These are phyloP conservation scores for Leptographium procerum DNA, from an alignment of 2,329 filamentous ascomycete genomes.

Conservation along the genomic window DNA sequence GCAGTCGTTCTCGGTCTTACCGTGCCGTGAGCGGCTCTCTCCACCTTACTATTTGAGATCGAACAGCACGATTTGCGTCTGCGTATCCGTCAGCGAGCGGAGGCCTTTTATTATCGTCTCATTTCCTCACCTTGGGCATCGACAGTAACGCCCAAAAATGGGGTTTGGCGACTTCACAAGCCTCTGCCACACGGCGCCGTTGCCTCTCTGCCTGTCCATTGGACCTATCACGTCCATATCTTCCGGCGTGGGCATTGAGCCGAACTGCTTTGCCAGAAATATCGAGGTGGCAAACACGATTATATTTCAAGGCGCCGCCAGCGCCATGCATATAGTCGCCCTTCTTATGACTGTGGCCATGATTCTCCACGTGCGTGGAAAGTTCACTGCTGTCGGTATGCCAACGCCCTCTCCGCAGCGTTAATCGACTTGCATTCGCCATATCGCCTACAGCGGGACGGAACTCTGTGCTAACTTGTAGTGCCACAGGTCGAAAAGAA, in stretches of 20 bases:
- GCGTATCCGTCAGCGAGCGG: too few species aligned
- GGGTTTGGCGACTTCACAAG: slow-evolving; percentile 83
- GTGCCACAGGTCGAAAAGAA: slow-evolving; percentile 44
- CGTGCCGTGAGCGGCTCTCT: background rate
- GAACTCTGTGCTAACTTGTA: background rate
- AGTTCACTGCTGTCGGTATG: slow-evolving; percentile 94
- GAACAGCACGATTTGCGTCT: too few species aligned
- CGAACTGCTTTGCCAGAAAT: slow-evolving; percentile 85
- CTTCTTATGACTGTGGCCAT: slow-evolving; percentile 91
- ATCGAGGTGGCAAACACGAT: slow-evolving; percentile 97
- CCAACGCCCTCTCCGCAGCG: slow-evolving; percentile 4
- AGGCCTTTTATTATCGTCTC: background rate
- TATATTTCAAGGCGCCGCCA: slow-evolving; percentile 88
- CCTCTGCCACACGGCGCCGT: slow-evolving; percentile 73
- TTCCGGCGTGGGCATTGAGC: slow-evolving; percentile 65
- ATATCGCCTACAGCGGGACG: background rate
- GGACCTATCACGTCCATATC: slow-evolving; percentile 61
- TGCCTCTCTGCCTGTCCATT: slow-evolving; percentile 80
- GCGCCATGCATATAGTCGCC: slow-evolving; percentile 84
- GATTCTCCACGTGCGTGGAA: slow-evolving; percentile 92
- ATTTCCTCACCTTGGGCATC: background rate
- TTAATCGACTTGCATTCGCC: background rate
- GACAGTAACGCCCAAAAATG: slow-evolving; percentile 39
- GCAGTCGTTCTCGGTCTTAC: background rate
- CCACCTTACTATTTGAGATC: background rate